Evolutionary conservation across 2,329 filamentous ascomycete species (phyloP).

Genomic region (Hortaea werneckii): DNA sequence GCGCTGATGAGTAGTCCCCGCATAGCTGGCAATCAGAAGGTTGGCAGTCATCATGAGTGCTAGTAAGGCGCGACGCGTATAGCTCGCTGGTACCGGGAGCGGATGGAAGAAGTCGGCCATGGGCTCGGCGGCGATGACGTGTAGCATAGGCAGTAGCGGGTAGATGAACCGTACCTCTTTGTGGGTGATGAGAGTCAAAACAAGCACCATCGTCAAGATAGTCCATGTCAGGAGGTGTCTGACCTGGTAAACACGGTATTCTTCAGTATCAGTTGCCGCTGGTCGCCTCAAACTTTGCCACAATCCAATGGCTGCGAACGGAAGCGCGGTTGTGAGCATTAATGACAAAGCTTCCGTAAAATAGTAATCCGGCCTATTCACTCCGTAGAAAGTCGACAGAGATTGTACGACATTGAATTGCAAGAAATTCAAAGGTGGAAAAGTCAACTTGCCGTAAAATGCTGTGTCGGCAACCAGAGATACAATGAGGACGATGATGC

Average conservation of each 20-base stretch:
- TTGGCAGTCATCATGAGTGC: constrained; percentile 53
- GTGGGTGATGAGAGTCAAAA: constrained; percentile 73
- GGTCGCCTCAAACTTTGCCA: constrained; percentile 35
- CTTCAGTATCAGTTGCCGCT: constrained; percentile 14
- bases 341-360: constrained; percentile 80
- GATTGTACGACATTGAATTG: constrained; percentile 85
- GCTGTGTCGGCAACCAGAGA: constrained; percentile 61
- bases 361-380: constrained; percentile 88
- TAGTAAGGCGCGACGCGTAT: constrained; percentile 42
- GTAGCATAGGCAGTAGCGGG: constrained; percentile 77
- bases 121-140: constrained; percentile 64
- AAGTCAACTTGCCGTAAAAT: constrained; percentile 79
- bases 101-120: constrained; percentile 45
- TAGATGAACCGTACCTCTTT: constrained; percentile 98
- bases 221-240: constrained; percentile 44
- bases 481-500: constrained; percentile 48
- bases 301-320: constrained; percentile 60
- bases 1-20: constrained; percentile 66
- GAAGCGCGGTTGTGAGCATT: constrained; percentile 71
- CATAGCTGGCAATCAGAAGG: constrained; percentile 60
- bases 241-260: constrained; percentile 8
- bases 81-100: constrained; percentile 3
- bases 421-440: constrained; percentile 78
- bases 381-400: constrained; percentile 85
- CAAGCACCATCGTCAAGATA: constrained; percentile 49